Conservation (phyloP, 208 protist species). For the Leishmania braziliensis region DNA sequence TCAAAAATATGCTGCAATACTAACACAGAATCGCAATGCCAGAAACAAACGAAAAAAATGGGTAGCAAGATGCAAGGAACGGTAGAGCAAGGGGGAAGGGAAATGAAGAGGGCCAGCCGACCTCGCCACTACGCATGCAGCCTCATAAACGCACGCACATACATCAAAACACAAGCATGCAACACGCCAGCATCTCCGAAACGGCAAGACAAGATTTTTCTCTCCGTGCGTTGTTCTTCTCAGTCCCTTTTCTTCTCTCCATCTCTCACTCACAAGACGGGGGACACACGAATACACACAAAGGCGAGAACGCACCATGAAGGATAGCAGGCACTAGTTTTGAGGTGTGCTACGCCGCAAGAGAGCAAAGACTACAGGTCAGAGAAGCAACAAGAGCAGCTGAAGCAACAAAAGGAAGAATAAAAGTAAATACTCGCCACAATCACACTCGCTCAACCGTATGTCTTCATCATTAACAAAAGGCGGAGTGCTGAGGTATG, state of each 20-base stretch:
- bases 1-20: background rate
- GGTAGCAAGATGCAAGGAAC: background rate
- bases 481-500: background rate
- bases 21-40: background rate
- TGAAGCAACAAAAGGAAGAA: constrained; percentile 15
- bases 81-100: background rate
- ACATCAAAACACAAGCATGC: background rate
- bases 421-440: background rate
- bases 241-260: background rate
- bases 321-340: background rate
- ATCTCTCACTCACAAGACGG: background rate
- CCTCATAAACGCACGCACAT: background rate
- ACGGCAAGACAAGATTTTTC: background rate
- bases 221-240: background rate
- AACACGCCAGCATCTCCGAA: background rate
- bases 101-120: background rate
- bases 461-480: background rate
- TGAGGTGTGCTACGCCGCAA: background rate
- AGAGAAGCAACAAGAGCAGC: background rate
- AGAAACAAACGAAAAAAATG: background rate
- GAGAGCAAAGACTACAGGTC: background rate
- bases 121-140: background rate
- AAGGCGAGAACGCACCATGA: background rate
- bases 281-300: background rate
- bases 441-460: background rate